These are phyloP conservation scores for Lentinus brumalis DNA, from an alignment of 768 basidiomycete genomes.

Conservation along the genomic window DNA sequence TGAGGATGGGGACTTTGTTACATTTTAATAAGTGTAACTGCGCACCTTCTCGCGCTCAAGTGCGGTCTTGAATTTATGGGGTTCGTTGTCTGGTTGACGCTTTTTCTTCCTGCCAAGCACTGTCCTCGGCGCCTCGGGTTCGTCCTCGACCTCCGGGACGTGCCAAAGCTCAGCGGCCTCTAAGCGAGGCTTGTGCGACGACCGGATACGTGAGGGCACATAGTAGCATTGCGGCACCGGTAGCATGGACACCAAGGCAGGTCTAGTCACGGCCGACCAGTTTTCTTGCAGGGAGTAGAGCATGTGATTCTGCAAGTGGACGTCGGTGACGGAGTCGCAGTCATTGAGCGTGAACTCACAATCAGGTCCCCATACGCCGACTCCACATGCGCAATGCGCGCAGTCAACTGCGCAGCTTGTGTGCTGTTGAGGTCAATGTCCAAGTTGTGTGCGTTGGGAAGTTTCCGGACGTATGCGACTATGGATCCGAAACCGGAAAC, in stretches of 20 bases:
- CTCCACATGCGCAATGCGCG: conserved; percentile 69
- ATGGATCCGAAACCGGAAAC: conserved; percentile 62
- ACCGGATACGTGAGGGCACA: conserved; percentile 63
- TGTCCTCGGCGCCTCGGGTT: conserved; percentile 42
- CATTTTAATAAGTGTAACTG: not conserved
- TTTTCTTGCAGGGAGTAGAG: conserved; percentile 66
- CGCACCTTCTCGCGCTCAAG: conserved; percentile 69
- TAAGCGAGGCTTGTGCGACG: conserved; percentile 55
- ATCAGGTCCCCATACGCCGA: conserved; percentile 68
- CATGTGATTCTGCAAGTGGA: conserved; percentile 52
- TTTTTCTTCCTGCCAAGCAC: conserved; percentile 35
- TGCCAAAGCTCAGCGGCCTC: conserved; percentile 68
- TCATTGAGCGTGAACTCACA: conserved; percentile 44
- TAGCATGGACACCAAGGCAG: conserved; percentile 56
- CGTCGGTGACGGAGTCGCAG: not conserved
- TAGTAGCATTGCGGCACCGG: conserved; percentile 75
- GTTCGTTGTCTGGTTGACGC: conserved; percentile 34
- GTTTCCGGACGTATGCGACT: conserved; percentile 60
- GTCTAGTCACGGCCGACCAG: conserved; percentile 58
- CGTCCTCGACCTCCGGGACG: conserved; percentile 39
- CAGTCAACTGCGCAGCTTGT: conserved; percentile 57
- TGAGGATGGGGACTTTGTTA: not conserved
- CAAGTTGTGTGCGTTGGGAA: conserved; percentile 45
- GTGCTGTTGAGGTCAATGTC: conserved; percentile 47
- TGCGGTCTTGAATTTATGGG: conserved; percentile 48